Evolutionary conservation across 331 rosid genomes (phyloP).

Genomic region (Phaseolus coccineus): DNA sequence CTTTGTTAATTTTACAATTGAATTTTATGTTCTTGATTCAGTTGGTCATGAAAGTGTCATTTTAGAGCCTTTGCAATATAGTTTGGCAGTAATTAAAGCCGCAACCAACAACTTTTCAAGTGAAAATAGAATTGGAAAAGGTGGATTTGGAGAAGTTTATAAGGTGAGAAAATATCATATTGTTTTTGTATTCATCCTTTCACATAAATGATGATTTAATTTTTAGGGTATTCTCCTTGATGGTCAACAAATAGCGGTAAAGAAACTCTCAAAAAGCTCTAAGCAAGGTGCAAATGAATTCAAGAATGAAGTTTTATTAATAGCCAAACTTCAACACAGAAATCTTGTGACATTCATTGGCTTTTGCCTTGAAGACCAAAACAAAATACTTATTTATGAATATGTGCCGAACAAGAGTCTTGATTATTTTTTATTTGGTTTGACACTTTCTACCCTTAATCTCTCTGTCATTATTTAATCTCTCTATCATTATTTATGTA

Average conservation of each 20-base stretch:
- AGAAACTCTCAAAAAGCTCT: not conserved
- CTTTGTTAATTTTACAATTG: not conserved
- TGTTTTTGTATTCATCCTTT: not conserved
- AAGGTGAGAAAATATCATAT: not conserved
- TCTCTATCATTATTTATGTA: not conserved
- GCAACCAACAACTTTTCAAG: not conserved
- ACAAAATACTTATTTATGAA: not conserved
- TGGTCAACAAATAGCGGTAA: not conserved
- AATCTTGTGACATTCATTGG: conserved; percentile 2
- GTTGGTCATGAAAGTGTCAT: not conserved
- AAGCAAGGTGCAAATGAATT: not conserved
- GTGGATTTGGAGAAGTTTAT: conserved; percentile 5
- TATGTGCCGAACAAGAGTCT: not conserved
- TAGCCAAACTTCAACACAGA: not conserved
- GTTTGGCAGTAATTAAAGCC: not conserved
- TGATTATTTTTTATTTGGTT: conserved; percentile 1
- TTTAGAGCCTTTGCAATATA: conserved; percentile 4
- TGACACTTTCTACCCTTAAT: not conserved
- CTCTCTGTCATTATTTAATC: not conserved
- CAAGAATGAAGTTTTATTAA: conserved; percentile 10
- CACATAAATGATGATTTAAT: not conserved
- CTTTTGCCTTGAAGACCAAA: not conserved
- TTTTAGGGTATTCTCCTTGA: not conserved
- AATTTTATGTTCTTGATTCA: not conserved
- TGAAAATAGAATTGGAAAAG: not conserved